Conservation (phyloP, 2,329 filamentous ascomycete species). For the Arthrinium puccinioides region DNA sequence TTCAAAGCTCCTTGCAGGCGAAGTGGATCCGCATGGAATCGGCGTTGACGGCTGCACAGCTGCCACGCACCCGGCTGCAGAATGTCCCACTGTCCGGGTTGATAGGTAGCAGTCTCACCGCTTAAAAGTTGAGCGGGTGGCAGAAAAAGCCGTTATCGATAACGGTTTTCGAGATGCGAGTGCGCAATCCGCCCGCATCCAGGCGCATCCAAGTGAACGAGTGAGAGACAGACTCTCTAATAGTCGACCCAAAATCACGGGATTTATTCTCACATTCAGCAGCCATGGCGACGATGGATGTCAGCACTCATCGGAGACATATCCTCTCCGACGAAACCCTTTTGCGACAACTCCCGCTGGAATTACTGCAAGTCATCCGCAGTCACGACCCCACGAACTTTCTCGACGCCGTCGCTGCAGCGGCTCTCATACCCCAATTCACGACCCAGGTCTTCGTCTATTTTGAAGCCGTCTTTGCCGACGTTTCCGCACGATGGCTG, state of each 20-base stretch:
- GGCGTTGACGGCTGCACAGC: no score
- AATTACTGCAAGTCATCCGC: constrained; percentile 62
- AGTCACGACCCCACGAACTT: constrained; percentile 57
- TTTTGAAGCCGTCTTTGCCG: constrained; percentile 70
- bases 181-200: background rate
- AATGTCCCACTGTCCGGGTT: no score
- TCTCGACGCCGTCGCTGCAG: constrained; percentile 62
- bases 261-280: background rate
- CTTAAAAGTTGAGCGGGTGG: constrained; percentile 18
- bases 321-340: constrained; percentile 46
- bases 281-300: constrained; percentile 48
- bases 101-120: constrained; percentile 14
- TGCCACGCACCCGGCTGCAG: no score
- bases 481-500: constrained; percentile 77
- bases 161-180: constrained; percentile 9
- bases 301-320: constrained; percentile 47
- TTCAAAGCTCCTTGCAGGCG: constrained; percentile 1
- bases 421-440: constrained; percentile 60
- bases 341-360: constrained; percentile 57
- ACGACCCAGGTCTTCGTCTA: constrained; percentile 69
- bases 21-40: background rate
- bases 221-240: constrained; percentile 5
- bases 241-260: constrained; percentile 1
- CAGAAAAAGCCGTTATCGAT: constrained; percentile 11
- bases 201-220: constrained; percentile 11